A percentile compares a stretch with the other conserved stretches of the same genome.
phyloP scores from a whole-genome alignment of 1,284 basidiomycete species.

The Fomitopsis betulina region DNA sequence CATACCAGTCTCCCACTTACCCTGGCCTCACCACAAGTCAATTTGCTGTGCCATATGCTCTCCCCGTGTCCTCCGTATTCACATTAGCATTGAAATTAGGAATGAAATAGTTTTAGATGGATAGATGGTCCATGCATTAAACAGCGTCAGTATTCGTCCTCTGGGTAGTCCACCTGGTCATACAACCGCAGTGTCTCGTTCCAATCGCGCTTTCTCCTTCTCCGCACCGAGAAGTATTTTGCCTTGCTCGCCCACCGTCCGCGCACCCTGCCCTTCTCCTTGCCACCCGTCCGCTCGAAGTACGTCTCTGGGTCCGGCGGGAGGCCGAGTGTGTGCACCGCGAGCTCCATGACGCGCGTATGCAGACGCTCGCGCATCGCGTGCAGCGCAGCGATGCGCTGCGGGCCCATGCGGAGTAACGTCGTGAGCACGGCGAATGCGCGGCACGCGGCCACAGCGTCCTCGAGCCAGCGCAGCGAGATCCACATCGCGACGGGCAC shows the following conservation, averaged over 20 bases:
- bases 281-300: conserved; percentile 51
- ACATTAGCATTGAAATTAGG: neutral
- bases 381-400: conserved; percentile 48
- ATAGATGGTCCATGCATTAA: neutral
- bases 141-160: conserved; percentile 30
- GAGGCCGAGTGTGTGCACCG: conserved; percentile 54
- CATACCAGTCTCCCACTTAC: neutral
- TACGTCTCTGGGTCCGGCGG: conserved; percentile 65
- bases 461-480: conserved; percentile 81
- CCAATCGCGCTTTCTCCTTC: conserved; percentile 83
- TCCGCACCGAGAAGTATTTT: conserved; percentile 73
- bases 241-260: conserved; percentile 62
- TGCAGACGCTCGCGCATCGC: conserved; percentile 53
- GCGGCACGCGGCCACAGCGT: conserved; percentile 71
- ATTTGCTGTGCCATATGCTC: neutral
- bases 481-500: conserved; percentile 83
- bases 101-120: neutral
- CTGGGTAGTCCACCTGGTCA: conserved; percentile 74
- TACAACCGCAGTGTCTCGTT: conserved; percentile 78
- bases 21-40: too few relatives aligned
- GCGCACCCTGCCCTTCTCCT: conserved; percentile 64
- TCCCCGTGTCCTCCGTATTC: neutral
- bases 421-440: conserved; percentile 60
- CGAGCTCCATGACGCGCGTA: conserved; percentile 58
- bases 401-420: conserved; percentile 60